Percentiles rank a stretch among this genome's conserved stretches.
phyloP scores from a whole-genome alignment of 164 flowering plant genomes.

The Sedum album region DNA sequence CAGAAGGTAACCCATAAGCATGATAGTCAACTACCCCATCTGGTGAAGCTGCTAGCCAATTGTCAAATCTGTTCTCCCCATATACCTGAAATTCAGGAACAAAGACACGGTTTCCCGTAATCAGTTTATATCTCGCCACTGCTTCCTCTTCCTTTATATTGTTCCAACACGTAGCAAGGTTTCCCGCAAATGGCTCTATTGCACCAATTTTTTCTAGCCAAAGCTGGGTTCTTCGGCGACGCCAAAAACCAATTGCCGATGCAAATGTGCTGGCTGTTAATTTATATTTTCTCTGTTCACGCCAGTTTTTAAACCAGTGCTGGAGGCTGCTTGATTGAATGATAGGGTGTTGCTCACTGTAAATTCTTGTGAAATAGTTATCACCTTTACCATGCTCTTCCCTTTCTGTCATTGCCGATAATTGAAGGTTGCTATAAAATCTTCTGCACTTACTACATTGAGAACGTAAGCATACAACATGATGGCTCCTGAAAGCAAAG shows the following conservation, averaged over 20 bases:
- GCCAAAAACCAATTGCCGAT: conserved; percentile 7
- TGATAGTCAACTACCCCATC: conserved; percentile 8
- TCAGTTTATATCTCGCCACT: neutral
- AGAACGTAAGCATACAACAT: neutral
- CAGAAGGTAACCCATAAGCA: neutral
- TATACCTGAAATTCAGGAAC: neutral
- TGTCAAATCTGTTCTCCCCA: neutral
- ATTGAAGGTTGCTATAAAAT: neutral
- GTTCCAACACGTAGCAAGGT: conserved; percentile 7
- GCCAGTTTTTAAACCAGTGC: conserved; percentile 6
- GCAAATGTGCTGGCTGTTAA: conserved; percentile 11
- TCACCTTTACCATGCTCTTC: neutral
- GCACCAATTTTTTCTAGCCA: conserved; percentile 9
- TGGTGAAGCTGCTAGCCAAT: conserved; percentile 11
- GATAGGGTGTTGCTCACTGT: neutral
- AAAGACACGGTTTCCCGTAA: neutral
- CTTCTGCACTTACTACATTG: neutral
- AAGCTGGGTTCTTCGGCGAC: conserved; percentile 1
- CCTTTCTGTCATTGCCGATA: neutral
- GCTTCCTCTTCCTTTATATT: conserved; percentile 7
- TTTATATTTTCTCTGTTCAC: neutral
- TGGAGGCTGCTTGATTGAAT: neutral
- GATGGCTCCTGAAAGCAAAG: neutral
- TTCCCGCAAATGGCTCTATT: conserved; percentile 7
- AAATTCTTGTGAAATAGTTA: neutral